Evolutionary conservation across 2,329 filamentous ascomycete species (phyloP).

Genomic region (Aureobasidium sp.): DNA sequence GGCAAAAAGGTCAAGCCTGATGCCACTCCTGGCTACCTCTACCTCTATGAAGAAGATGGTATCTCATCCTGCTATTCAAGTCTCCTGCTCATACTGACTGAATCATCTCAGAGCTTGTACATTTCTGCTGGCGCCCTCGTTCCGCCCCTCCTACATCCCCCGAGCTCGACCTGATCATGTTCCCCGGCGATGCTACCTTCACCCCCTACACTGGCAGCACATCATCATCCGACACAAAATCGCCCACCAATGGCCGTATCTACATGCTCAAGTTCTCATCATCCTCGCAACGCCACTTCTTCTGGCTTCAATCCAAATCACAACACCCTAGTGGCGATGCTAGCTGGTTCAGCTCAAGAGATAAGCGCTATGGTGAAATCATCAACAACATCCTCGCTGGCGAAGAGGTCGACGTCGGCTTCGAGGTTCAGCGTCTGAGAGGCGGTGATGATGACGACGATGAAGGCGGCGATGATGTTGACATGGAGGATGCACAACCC

Average conservation of each 20-base stretch:
- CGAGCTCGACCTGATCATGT: slow-evolving; percentile 86
- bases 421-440: slow-evolving; percentile 57
- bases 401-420: slow-evolving; percentile 73
- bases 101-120: slow-evolving; percentile 63
- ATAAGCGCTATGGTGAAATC: slow-evolving; percentile 80
- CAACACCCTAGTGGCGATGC: slow-evolving; percentile 65
- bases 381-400: slow-evolving; percentile 80
- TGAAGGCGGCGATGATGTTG: slow-evolving; percentile 48
- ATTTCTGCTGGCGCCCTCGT: slow-evolving; percentile 95
- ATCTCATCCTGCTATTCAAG: slow-evolving; percentile 21
- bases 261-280: slow-evolving; percentile 91
- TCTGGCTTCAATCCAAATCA: slow-evolving; percentile 91
- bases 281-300: slow-evolving; percentile 83
- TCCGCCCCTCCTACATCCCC: slow-evolving; percentile 62
- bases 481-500: slow-evolving; percentile 73
- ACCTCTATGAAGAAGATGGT: slow-evolving; percentile 89
- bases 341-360: slow-evolving; percentile 75
- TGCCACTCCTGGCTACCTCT: slow-evolving; percentile 75
- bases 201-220: slow-evolving; percentile 55
- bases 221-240: slow-evolving; percentile 40
- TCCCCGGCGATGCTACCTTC: slow-evolving; percentile 83
- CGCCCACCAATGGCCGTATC: slow-evolving; percentile 72
- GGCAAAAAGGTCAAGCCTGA: slow-evolving; percentile 65
- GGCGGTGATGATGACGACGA: slow-evolving; percentile 54
- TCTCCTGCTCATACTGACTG: not conserved